These are phyloP conservation scores for Fusarium sacchari DNA, from an alignment of 2,329 filamentous ascomycete genomes.

Conservation along the genomic window DNA sequence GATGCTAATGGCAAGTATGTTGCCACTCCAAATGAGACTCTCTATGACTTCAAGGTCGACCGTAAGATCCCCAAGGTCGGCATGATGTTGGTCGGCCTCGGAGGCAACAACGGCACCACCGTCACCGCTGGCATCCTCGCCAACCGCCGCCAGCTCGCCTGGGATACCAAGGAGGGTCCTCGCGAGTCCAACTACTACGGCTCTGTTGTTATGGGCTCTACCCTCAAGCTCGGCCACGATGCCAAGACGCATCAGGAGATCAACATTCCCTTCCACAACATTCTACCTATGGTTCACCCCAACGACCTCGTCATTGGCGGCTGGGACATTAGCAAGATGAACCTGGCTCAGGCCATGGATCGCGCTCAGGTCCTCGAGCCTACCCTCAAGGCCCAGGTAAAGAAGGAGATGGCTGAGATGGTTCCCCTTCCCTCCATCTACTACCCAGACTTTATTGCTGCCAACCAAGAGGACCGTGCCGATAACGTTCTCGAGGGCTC, in stretches of 20 bases:
- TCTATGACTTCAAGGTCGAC: constrained; percentile 98
- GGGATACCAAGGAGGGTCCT: constrained; percentile 93
- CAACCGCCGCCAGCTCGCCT: constrained; percentile 85
- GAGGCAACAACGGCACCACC: constrained; percentile 97
- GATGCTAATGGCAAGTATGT: constrained; percentile 79
- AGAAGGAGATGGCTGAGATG: constrained; percentile 92
- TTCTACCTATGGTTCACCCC: constrained; percentile 96
- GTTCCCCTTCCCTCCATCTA: constrained; percentile 93
- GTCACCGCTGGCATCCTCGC: constrained; percentile 97
- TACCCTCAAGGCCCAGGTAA: constrained; percentile 87
- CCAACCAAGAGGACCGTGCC: constrained; percentile 96
- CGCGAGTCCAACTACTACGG: constrained; percentile 96
- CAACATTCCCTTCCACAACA: constrained; percentile 94
- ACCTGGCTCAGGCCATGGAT: constrained; percentile 92
- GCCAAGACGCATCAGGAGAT: constrained; percentile 85
- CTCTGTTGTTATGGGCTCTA: constrained; percentile 96
- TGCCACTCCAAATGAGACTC: constrained; percentile 85
- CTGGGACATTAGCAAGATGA: constrained; percentile 96
- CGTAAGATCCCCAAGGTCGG: constrained; percentile 92
- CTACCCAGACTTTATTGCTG: constrained; percentile 99
- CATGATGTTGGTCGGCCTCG: constrained; percentile 97
- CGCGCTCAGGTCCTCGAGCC: constrained; percentile 95
- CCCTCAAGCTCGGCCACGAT: constrained; percentile 94
- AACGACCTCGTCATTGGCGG: constrained; percentile 95
- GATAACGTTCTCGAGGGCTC: constrained; percentile 87